A percentile compares a stretch with the other conserved stretches of the same genome.
Conservation (phyloP, 129 eudicot genomes). For the Flaveria ramosissima region DNA sequence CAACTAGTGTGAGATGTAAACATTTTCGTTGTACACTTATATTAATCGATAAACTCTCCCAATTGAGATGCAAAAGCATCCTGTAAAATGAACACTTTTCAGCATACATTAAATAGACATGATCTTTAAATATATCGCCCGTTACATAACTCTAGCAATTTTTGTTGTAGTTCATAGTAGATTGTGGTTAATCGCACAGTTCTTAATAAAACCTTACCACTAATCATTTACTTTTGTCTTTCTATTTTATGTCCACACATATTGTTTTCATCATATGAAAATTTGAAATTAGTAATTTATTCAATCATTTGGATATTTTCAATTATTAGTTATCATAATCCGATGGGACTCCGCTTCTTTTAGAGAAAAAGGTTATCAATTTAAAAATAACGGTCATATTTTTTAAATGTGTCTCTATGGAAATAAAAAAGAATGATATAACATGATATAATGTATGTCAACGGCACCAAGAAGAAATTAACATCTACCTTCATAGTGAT, state of each 20-base stretch:
- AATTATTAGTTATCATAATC: neutral
- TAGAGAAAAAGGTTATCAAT: neutral
- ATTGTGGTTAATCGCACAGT: no score
- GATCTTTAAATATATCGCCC: no score
- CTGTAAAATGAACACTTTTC: no score
- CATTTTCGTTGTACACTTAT: no score
- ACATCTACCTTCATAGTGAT: no score
- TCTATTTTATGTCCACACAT: neutral
- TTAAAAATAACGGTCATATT: neutral
- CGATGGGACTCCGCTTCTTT: slow-evolving; percentile 4
- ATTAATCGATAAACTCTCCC: no score
- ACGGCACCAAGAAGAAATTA: neutral
- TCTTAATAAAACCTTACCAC: neutral
- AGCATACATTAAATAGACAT: no score
- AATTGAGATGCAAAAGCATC: no score
- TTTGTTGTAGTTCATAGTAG: no score
- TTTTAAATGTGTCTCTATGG: neutral
- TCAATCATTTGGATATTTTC: slow-evolving; percentile 3
- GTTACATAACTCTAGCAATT: no score
- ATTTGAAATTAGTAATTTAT: slow-evolving; percentile 6
- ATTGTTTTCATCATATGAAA: neutral
- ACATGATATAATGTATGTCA: neutral
- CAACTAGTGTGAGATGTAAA: no score
- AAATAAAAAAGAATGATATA: neutral
- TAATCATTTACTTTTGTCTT: neutral